These are phyloP conservation scores for Eucalyptus polybractea DNA, from an alignment of 345 rosid species.

Conservation along the genomic window DNA sequence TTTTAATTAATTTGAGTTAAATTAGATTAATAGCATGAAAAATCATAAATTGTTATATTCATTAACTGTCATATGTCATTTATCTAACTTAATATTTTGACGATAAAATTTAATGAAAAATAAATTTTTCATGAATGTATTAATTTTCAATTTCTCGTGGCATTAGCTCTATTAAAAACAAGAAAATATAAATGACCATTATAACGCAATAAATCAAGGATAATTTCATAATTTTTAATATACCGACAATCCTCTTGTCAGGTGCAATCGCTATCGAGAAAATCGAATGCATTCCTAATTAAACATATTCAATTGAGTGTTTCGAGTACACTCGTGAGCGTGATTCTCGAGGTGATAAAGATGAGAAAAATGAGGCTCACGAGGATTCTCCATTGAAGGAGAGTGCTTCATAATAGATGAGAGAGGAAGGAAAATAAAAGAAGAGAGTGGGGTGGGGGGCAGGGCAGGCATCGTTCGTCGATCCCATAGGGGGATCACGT, in stretches of 20 bases:
- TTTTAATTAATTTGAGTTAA: too few relatives aligned
- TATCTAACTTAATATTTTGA: accelerated
- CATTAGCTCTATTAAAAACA: too few relatives aligned
- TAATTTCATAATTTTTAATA: neutral
- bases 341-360: neutral
- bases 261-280: too few relatives aligned
- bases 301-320: neutral
- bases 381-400: neutral
- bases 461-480: neutral
- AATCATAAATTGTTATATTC: too few relatives aligned
- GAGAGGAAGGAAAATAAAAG: neutral
- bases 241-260: neutral
- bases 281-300: neutral
- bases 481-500: neutral
- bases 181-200: neutral
- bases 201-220: neutral
- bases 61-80: too few relatives aligned
- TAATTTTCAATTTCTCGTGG: accelerated
- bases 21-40: accelerated
- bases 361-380: neutral
- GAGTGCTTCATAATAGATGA: neutral
- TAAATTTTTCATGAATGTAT: too few relatives aligned
- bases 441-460: neutral
- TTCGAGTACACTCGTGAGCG: neutral
- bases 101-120: accelerated